phyloP scores from a whole-genome alignment of 352 stramenopile genomes.

The Phytophthora citricola region DNA sequence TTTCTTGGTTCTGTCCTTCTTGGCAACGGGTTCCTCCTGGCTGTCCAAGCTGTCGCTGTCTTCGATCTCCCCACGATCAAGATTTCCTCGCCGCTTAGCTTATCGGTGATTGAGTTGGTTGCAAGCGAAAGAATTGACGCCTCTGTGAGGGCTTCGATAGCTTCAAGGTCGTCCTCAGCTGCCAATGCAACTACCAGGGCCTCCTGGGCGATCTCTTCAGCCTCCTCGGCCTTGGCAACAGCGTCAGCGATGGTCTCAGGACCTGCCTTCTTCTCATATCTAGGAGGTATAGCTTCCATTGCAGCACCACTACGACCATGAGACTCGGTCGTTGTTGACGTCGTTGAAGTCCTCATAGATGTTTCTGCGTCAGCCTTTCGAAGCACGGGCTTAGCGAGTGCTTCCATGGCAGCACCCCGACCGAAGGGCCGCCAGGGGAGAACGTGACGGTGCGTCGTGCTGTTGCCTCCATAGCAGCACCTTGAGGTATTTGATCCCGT shows the following conservation, averaged over 20 bases:
- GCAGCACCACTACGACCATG: background rate
- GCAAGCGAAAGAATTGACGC: conserved; percentile 2
- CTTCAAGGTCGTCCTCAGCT: conserved; percentile 3
- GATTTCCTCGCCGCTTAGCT: background rate
- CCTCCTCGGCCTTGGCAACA: conserved; percentile 12
- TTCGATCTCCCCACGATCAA: background rate
- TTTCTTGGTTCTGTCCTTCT: background rate
- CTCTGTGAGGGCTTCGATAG: conserved; percentile 5
- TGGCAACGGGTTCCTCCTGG: background rate
- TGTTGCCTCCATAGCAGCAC: conserved; percentile 3
- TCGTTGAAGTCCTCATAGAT: too few species aligned
- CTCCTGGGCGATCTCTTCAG: conserved; percentile 7
- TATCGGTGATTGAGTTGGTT: background rate
- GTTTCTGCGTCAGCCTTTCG: too few species aligned
- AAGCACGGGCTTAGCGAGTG: too few species aligned
- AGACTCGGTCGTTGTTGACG: too few species aligned
- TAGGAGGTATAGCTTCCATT: conserved; percentile 2
- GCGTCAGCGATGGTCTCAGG: background rate
- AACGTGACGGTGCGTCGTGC: background rate
- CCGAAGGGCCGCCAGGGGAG: too few species aligned
- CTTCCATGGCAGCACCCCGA: too few species aligned
- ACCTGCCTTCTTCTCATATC: background rate
- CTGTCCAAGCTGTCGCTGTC: conserved; percentile 7
- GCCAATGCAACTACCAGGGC: conserved; percentile 1
- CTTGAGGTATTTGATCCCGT: conserved; percentile 8